These are phyloP conservation scores for Penicillium longicatenatum DNA, from an alignment of 495 filamentous ascomycete genomes.

Conservation along the genomic window DNA sequence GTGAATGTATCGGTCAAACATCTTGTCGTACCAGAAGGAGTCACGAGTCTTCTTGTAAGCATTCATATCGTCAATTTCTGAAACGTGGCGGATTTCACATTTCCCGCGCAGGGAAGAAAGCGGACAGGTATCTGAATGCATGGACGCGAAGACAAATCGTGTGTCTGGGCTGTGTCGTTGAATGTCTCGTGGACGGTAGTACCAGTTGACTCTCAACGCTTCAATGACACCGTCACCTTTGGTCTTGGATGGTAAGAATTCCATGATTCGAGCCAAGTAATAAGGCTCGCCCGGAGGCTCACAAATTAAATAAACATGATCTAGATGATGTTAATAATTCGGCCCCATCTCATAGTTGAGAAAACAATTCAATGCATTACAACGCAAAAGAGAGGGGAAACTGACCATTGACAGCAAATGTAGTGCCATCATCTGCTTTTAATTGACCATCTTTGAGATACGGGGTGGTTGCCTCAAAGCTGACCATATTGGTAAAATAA, in stretches of 20 bases:
- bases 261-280: slow-evolving; percentile 97
- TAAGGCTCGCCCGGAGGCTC: slow-evolving; percentile 98
- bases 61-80: slow-evolving; percentile 80
- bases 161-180: slow-evolving; percentile 87
- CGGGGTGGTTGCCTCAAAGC: slow-evolving; percentile 71
- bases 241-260: slow-evolving; percentile 83
- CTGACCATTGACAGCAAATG: slow-evolving; percentile 83
- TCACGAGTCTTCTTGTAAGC: slow-evolving; percentile 81
- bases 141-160: slow-evolving; percentile 87
- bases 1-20: slow-evolving; percentile 97
- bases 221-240: slow-evolving; percentile 74
- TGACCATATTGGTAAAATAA: slow-evolving; percentile 76
- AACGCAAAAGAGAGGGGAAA: slow-evolving; percentile 20
- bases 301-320: slow-evolving; percentile 96
- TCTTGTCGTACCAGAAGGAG: slow-evolving; percentile 94
- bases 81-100: slow-evolving; percentile 83
- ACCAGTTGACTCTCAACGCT: slow-evolving; percentile 94
- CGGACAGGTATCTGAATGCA: slow-evolving; percentile 97
- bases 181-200: slow-evolving; percentile 94
- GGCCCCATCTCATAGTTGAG: neutral
- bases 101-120: slow-evolving; percentile 89
- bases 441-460: slow-evolving; percentile 76
- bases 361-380: neutral
- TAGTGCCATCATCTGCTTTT: slow-evolving; percentile 87
- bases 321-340: slow-evolving; percentile 50